These are phyloP conservation scores for Setaria italica DNA, from an alignment of 202 grass and related monocot species.

Conservation along the genomic window DNA sequence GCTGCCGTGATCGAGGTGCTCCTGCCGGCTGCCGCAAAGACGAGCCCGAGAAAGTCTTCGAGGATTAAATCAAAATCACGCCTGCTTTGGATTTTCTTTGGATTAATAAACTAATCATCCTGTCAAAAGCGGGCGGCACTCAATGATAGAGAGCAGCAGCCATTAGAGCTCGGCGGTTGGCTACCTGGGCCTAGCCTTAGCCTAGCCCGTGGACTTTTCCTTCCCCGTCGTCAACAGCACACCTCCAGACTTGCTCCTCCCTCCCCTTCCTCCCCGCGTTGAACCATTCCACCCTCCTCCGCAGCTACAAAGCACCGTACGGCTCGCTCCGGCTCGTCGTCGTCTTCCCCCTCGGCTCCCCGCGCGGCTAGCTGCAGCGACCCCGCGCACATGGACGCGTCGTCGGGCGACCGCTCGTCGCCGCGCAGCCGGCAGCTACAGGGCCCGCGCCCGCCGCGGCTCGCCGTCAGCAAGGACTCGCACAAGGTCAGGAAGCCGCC, in stretches of 20 bases:
- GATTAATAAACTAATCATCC: not conserved
- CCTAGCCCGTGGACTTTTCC: constrained; percentile 39
- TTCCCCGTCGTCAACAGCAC: constrained; percentile 33
- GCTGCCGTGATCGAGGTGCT: not conserved
- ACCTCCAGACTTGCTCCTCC: not conserved
- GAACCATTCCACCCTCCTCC: constrained; percentile 15
- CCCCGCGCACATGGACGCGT: constrained; percentile 54
- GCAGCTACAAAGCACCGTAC: constrained; percentile 31
- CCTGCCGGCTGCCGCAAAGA: not conserved
- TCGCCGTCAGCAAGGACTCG: constrained; percentile 77
- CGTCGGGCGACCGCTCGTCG: constrained; percentile 56
- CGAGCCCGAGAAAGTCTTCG: not conserved
- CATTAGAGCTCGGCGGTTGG: not conserved
- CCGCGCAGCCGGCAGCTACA: constrained; percentile 75
- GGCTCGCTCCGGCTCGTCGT: not conserved
- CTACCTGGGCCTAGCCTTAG: not conserved
- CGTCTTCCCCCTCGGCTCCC: not conserved
- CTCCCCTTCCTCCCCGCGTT: not conserved
- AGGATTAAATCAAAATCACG: not conserved
- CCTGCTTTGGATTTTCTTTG: not conserved
- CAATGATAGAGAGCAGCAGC: not conserved
- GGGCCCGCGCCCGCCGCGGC: constrained; percentile 75
- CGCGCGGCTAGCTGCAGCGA: not conserved
- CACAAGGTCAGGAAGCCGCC: constrained; percentile 90
- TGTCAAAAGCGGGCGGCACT: not conserved